Base-by-base conservation (phyloP, 805 yeast genomes). In the Candida namnaoensis region DNA sequence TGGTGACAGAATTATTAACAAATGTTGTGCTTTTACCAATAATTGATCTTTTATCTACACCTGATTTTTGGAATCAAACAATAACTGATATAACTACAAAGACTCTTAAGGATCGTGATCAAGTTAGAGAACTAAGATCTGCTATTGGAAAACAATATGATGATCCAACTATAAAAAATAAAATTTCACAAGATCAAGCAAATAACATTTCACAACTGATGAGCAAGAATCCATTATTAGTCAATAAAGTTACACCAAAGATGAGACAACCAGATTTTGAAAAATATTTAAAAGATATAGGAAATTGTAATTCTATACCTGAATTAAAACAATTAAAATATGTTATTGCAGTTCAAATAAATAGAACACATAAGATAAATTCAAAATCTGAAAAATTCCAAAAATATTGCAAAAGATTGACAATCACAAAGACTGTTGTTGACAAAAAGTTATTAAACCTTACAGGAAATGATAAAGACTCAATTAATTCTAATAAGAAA, bases 21-120 rank as follows among this genome's bases (percentile, higher is more conserved):
- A 66, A 77, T 24, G 71, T 75, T 41, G 75, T 88, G 0, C 46
- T 87, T 10, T 54, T 58, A 23, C 85, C 88, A 0, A 40, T 74
- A 0, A 35, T 68, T 6, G 54, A 64, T 7, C 72, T 82, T 61
- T 50, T 82, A 1, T 62, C 81, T 0, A 90, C 83, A 38, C 76
- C 91, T 1, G 95, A 88, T 55, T 82, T 77, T 45, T 83, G 82
- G 76, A 90, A 90, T 56, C 74, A 77, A 42, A 52, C 69, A 35
- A 68, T 88, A 13, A 78, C 79, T 9, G 72, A 73, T 40, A 57
- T 72, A 2, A 74, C 84, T 2, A 80, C 87, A 4, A 72, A 71
- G 28, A 72, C 82, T 11, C 65, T 90, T 54, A 78, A 78, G 47
- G 95, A 87, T 52, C 66, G 88, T 42, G 74, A 74, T 33, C 87